These are phyloP conservation scores for Paecilomyces formosus DNA, from an alignment of 2,329 filamentous ascomycete species.

Conservation along the genomic window DNA sequence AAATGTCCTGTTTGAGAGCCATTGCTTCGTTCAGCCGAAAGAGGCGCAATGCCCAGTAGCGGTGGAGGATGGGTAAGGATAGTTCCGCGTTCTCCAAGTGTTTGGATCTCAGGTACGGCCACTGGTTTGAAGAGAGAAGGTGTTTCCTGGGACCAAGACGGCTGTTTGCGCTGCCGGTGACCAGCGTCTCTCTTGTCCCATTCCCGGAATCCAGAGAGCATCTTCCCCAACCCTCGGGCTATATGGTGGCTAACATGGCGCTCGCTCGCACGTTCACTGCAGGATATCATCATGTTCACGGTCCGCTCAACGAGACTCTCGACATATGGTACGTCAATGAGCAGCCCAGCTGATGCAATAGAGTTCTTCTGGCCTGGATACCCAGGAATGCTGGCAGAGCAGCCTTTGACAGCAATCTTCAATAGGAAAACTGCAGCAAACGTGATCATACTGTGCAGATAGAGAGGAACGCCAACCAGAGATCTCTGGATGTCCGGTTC, in stretches of 20 bases:
- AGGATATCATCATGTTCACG: conserved; percentile 31
- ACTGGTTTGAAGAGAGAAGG: conserved; percentile 29
- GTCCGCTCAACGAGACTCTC: conserved; percentile 26
- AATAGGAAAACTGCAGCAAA: conserved; percentile 41
- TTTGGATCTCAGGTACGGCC: conserved; percentile 28
- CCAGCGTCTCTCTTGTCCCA: conserved; percentile 28
- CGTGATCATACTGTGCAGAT: conserved; percentile 42
- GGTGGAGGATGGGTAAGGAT: conserved; percentile 29
- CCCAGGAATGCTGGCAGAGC: conserved; percentile 25
- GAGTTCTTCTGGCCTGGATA: conserved; percentile 29
- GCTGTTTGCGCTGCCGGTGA: conserved; percentile 13
- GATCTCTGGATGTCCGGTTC: conserved; percentile 37
- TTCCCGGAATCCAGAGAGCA: conserved; percentile 32
- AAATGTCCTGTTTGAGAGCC: conserved; percentile 13
- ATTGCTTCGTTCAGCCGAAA: conserved; percentile 31
- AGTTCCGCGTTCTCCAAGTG: conserved; percentile 28
- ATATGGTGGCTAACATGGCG: conserved; percentile 35
- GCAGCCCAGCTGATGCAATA: conserved; percentile 28
- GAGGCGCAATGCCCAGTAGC: conserved; percentile 27
- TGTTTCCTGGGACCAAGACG: conserved; percentile 16
- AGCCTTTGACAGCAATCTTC: conserved; percentile 36
- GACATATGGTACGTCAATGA: conserved; percentile 28
- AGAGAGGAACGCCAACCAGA: conserved; percentile 37
- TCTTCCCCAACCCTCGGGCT: conserved; percentile 30
- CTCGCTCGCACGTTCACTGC: conserved; percentile 30